These are phyloP conservation scores for Deakozyma indianensis DNA, from an alignment of 805 yeast genomes.

Conservation along the genomic window DNA sequence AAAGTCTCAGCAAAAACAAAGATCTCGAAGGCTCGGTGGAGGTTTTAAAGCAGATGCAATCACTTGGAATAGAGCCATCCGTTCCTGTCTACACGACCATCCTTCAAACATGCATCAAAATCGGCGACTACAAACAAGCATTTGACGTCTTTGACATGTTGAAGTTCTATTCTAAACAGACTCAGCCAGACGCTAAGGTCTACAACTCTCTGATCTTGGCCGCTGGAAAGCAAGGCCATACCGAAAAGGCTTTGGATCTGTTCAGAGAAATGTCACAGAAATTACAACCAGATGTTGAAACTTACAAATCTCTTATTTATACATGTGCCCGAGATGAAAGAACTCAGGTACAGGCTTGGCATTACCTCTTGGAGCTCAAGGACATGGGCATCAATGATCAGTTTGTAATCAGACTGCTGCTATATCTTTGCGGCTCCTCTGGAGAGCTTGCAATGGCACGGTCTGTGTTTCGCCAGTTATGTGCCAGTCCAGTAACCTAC, in stretches of 20 bases:
- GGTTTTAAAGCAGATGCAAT: constrained; percentile 13
- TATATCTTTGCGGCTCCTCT: constrained; percentile 63
- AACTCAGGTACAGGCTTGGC: constrained; percentile 56
- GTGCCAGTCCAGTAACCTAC: constrained; percentile 10
- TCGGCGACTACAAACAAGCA: constrained; percentile 41
- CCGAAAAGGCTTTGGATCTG: constrained; percentile 64
- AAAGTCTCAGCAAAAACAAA: constrained; percentile 15
- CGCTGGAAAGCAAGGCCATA: constrained; percentile 44
- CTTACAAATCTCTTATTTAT: constrained; percentile 44
- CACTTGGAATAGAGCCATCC: constrained; percentile 12
- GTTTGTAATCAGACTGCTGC: constrained; percentile 25
- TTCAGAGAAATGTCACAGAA: constrained; percentile 49
- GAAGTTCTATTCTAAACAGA: constrained; percentile 57
- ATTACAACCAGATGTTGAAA: constrained; percentile 27
- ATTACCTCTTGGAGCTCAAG: constrained; percentile 51
- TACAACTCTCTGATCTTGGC: constrained; percentile 62
- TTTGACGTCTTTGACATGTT: constrained; percentile 64
- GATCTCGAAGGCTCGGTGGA: constrained; percentile 13
- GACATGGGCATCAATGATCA: constrained; percentile 34
- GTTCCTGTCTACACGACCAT: constrained; percentile 37
- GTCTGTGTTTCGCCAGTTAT: constrained; percentile 28
- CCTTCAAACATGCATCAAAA: constrained; percentile 44
- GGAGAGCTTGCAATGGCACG: constrained; percentile 65
- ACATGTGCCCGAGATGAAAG: constrained; percentile 46
- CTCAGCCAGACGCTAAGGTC: constrained; percentile 53